A percentile compares a stretch with the other conserved stretches of the same genome.
These are phyloP conservation scores for Rutstroemia sp. DNA, from an alignment of 2,329 filamentous ascomycete species.

Conservation along the genomic window DNA sequence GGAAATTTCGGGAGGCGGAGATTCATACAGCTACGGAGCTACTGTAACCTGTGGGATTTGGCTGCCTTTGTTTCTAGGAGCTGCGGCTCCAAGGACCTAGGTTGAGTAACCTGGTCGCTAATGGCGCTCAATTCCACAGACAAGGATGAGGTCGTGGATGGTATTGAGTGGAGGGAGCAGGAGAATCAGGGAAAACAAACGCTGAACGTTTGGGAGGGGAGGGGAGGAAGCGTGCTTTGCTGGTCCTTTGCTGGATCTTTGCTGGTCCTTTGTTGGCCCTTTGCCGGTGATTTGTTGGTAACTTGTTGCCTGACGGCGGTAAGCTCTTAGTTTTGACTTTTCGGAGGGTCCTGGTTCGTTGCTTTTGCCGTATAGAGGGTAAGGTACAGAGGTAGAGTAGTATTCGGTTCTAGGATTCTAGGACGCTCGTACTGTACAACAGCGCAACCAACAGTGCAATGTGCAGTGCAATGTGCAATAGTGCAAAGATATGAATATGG, in stretches of 20 bases:
- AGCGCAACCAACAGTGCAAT: neutral
- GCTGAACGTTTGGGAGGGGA: no score
- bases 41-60: neutral
- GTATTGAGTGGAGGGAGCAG: neutral
- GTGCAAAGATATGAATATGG: neutral
- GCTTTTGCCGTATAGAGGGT: neutral
- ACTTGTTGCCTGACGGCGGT: conserved; percentile 3
- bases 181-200: no score
- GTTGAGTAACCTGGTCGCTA: neutral
- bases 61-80: neutral
- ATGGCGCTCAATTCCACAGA: neutral
- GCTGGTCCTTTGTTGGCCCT: no score
- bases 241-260: neutral
- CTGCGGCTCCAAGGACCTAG: neutral
- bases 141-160: neutral
- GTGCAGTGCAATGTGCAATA: no score
- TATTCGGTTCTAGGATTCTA: no score
- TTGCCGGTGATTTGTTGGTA: neutral
- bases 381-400: neutral
- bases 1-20: neutral
- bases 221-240: neutral
- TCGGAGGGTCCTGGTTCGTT: neutral
- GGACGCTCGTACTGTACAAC: no score
- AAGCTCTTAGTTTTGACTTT: conserved; percentile 4
- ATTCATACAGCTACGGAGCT: neutral